Evolutionary conservation across 2,329 filamentous ascomycete species (phyloP).

Genomic region (Apiospora aurea): DNA sequence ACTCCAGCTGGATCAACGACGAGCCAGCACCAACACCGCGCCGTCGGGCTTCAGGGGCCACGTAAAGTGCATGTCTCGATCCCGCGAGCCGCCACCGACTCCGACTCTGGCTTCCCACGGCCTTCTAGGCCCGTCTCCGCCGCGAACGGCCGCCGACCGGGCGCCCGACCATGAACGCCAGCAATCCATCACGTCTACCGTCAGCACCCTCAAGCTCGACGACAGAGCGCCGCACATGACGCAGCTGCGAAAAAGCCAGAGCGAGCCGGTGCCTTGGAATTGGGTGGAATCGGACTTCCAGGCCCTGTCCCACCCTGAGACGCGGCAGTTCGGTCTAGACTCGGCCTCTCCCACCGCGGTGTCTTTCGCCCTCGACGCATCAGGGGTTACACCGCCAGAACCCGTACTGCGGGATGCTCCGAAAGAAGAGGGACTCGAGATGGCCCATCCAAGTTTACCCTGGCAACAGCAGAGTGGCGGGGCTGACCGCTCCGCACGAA

Average conservation of each 20-base stretch:
- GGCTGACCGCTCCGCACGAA: background rate
- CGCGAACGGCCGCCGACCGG: constrained; percentile 27
- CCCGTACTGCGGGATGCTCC: background rate
- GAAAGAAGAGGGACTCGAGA: constrained; percentile 19
- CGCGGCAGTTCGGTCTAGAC: background rate
- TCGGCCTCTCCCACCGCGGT: constrained; percentile 15
- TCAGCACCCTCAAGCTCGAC: constrained; percentile 37
- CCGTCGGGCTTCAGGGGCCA: constrained; percentile 27
- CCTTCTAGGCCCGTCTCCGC: constrained; percentile 32
- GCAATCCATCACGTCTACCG: constrained; percentile 36
- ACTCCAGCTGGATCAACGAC: constrained; percentile 44
- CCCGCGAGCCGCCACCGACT: constrained; percentile 33
- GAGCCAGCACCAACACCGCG: constrained; percentile 35
- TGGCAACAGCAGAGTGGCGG: constrained; percentile 21
- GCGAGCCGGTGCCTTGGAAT: constrained; percentile 7
- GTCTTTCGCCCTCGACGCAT: constrained; percentile 19
- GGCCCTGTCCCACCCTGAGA: background rate
- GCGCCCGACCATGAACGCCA: constrained; percentile 33
- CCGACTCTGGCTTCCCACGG: constrained; percentile 37
- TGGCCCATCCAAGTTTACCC: background rate
- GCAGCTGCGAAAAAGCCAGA: constrained; percentile 19
- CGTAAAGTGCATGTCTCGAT: constrained; percentile 26
- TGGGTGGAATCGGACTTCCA: background rate
- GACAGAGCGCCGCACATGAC: constrained; percentile 25
- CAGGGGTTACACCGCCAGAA: constrained; percentile 11